Conservation (phyloP, 768 basidiomycete species). For the Tricholomella constricta region DNA sequence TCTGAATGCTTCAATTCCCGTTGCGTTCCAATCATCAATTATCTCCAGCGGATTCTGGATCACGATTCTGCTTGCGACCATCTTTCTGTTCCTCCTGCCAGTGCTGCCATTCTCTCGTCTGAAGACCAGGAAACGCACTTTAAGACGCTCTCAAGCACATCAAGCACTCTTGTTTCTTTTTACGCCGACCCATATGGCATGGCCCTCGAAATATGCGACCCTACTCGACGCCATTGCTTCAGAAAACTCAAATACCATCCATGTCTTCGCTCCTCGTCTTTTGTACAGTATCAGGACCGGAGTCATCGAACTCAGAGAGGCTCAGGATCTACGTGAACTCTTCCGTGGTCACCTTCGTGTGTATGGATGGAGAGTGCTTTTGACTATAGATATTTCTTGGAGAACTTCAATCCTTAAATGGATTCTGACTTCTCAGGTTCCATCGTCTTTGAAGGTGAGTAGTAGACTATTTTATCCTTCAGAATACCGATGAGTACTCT, state of each 20-base stretch:
- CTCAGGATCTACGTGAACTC: slow-evolving; percentile 39
- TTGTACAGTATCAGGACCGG: slow-evolving; percentile 39
- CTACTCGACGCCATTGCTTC: slow-evolving; percentile 25
- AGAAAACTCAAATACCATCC: slow-evolving; percentile 22
- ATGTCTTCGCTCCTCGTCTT: slow-evolving; percentile 36
- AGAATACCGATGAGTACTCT: not conserved
- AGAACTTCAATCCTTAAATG: slow-evolving; percentile 38
- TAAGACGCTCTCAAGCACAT: slow-evolving; percentile 13
- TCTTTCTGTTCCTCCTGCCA: not conserved
- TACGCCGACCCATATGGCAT: slow-evolving; percentile 46
- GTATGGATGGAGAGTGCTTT: slow-evolving; percentile 39
- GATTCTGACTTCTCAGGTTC: slow-evolving; percentile 29
- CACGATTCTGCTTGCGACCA: not conserved
- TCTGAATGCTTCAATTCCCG: no score
- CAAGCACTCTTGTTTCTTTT: slow-evolving; percentile 43
- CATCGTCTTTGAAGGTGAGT: slow-evolving; percentile 11
- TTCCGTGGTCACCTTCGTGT: slow-evolving; percentile 32
- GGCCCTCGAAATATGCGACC: slow-evolving; percentile 39
- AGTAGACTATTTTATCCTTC: not conserved
- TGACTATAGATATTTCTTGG: slow-evolving; percentile 34
- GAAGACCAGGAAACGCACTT: slow-evolving; percentile 9
- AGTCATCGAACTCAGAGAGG: slow-evolving; percentile 46
- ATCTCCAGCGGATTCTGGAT: not conserved
- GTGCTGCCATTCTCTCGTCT: slow-evolving; percentile 10
- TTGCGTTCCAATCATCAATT: not conserved